Conservation (phyloP, 495 filamentous ascomycete genomes). For the Tuber magnatum region DNA sequence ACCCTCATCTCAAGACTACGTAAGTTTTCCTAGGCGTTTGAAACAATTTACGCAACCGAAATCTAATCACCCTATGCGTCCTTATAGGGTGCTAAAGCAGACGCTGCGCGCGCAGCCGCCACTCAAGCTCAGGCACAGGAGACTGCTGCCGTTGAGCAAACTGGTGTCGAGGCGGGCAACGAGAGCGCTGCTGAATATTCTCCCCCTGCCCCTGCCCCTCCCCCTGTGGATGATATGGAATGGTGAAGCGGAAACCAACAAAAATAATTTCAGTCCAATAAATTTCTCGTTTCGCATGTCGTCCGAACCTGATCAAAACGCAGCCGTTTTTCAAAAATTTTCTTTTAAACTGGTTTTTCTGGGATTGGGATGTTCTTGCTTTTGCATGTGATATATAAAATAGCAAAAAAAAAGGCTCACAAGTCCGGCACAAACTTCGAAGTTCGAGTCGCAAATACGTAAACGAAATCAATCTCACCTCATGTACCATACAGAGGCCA, state of each 20-base stretch:
- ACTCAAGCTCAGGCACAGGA: conserved; percentile 61
- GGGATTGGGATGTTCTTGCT: not conserved
- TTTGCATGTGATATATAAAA: not conserved
- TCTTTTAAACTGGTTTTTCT: not conserved
- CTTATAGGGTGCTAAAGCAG: conserved; percentile 39
- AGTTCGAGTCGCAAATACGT: not conserved
- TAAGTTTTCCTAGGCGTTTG: conserved; percentile 40
- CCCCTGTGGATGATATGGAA: not conserved
- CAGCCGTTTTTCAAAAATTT: not conserved
- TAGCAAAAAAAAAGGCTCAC: not conserved
- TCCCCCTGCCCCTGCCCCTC: not conserved
- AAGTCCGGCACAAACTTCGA: not conserved
- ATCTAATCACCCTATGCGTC: conserved; percentile 15
- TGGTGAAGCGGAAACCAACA: conserved; percentile 24
- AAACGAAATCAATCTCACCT: not conserved
- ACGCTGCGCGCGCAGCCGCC: conserved; percentile 72
- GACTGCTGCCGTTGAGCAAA: conserved; percentile 49
- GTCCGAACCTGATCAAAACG: not conserved
- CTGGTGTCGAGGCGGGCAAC: conserved; percentile 41
- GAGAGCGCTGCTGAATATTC: conserved; percentile 19
- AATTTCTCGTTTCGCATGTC: conserved; percentile 4
- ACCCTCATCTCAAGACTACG: conserved; percentile 95
- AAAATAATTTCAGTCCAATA: conserved; percentile 28
- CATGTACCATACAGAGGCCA: not conserved
- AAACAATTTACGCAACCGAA: not conserved